These are phyloP conservation scores for Penicillium atrosanguineum DNA, from an alignment of 495 filamentous ascomycete species.

Conservation along the genomic window DNA sequence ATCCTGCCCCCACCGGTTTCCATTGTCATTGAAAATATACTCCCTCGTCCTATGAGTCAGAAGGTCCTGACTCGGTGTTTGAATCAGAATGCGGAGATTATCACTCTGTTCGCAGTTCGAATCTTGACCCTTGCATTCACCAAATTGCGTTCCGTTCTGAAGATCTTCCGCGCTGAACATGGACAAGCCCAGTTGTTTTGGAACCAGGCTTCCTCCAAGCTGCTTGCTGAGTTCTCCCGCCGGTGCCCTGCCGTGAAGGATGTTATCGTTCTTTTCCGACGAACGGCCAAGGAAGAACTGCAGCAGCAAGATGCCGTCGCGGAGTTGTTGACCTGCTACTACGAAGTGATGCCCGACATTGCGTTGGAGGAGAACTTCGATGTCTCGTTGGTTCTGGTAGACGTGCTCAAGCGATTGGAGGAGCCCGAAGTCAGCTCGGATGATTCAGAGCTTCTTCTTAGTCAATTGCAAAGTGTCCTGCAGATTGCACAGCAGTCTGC, in stretches of 20 bases:
- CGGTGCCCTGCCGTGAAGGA: slow-evolving; percentile 77
- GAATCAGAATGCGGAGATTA: slow-evolving; percentile 66
- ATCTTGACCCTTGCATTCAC: slow-evolving; percentile 73
- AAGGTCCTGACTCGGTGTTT: slow-evolving; percentile 75
- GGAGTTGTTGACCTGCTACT: slow-evolving; percentile 73
- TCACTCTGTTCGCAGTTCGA: slow-evolving; percentile 79
- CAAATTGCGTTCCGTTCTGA: slow-evolving; percentile 63
- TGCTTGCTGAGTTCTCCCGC: slow-evolving; percentile 71
- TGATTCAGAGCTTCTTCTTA: slow-evolving; percentile 52
- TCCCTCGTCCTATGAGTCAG: slow-evolving; percentile 78
- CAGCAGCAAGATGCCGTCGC: slow-evolving; percentile 76
- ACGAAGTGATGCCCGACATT: slow-evolving; percentile 73
- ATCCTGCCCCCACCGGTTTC: slow-evolving; percentile 69
- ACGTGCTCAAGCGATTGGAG: slow-evolving; percentile 55
- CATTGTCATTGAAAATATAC: slow-evolving; percentile 76
- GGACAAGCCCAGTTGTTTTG: slow-evolving; percentile 51
- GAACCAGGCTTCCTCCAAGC: slow-evolving; percentile 59
- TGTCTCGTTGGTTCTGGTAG: slow-evolving; percentile 70
- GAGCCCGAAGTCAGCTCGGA: slow-evolving; percentile 30
- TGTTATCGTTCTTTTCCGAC: slow-evolving; percentile 65
- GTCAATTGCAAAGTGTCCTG: slow-evolving; percentile 73
- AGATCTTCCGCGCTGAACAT: slow-evolving; percentile 39
- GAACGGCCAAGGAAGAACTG: slow-evolving; percentile 62
- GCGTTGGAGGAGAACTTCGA: slow-evolving; percentile 84
- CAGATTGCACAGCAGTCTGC: slow-evolving; percentile 74